Conservation (phyloP, 2,329 filamentous ascomycete species). For the Botrytis aclada region DNA sequence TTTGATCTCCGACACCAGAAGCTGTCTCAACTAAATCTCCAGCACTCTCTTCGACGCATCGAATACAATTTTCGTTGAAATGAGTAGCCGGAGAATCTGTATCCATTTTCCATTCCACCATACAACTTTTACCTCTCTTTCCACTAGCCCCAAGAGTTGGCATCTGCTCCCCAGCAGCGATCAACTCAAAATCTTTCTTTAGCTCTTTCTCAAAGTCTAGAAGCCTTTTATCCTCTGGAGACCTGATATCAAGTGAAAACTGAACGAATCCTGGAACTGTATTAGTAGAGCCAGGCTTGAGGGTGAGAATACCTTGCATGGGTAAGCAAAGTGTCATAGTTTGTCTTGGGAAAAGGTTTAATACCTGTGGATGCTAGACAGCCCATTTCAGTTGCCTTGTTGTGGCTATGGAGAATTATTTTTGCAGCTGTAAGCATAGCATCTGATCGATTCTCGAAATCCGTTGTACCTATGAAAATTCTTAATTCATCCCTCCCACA, state of each 20-base stretch:
- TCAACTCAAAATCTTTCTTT: slow-evolving; percentile 54
- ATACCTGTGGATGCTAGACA: slow-evolving; percentile 56
- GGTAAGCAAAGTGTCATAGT: background rate
- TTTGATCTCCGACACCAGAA: slow-evolving; percentile 46
- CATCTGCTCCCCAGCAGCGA: slow-evolving; percentile 56
- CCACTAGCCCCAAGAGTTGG: slow-evolving; percentile 45
- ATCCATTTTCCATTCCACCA: slow-evolving; percentile 58
- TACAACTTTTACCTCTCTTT: slow-evolving; percentile 49
- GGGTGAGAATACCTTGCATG: slow-evolving; percentile 57
- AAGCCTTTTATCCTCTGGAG: slow-evolving; percentile 54
- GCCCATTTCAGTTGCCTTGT: slow-evolving; percentile 55
- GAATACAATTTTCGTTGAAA: slow-evolving; percentile 67
- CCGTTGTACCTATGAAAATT: slow-evolving; percentile 54
- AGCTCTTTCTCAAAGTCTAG: slow-evolving; percentile 56
- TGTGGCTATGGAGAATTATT: slow-evolving; percentile 65
- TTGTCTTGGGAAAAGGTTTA: background rate
- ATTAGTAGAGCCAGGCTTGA: slow-evolving; percentile 67
- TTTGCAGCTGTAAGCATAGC: slow-evolving; percentile 64
- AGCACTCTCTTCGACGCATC: slow-evolving; percentile 59
- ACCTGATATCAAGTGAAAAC: slow-evolving; percentile 67
- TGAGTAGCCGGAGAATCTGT: slow-evolving; percentile 58
- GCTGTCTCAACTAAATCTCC: slow-evolving; percentile 52
- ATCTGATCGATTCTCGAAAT: slow-evolving; percentile 63
- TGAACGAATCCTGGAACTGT: slow-evolving; percentile 67
- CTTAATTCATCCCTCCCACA: background rate